Base-by-base conservation (phyloP, 2,329 filamentous ascomycete species). In the Colletotrichum tofieldiae region DNA sequence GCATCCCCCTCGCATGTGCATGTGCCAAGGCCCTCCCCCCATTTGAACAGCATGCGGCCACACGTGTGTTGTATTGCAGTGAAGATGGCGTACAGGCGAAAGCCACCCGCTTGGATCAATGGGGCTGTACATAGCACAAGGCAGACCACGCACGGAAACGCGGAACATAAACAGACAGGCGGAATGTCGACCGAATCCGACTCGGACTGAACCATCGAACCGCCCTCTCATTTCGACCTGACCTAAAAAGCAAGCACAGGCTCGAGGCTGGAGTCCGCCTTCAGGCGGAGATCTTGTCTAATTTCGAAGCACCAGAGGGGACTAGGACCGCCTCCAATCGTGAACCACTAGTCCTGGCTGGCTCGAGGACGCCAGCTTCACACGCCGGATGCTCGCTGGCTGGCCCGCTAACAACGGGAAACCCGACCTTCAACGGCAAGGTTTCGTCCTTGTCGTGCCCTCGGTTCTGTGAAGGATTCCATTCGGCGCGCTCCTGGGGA, bases 241-340 rank as follows among this genome's bases (percentile, higher is more conserved):
- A 49, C n/a, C 58, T 26, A 58, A 43, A 49, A 45, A 63, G 52
- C 56, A 72, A 51, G 58, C 51, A 63, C 54, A 54, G 29, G 43
- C 59, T 43, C 29, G 52, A 64, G 58, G 69, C 65, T 72, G 69
- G 47, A 59, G 26, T 43, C 69, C 56, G 65, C 56, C 58, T 63
- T 35, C 64, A 45, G 32, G 45, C 52, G 32, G 20, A 29, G 52
- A 26, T 67, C 55, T 67, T 35, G 52, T 68, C 54, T 63, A 69
- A 67, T 63, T 56, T 61, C n/a, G 37, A 39, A 49, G 56, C 61
- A n/a, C 26, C 16, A 41, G 43, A 52, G 35, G n/a, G 32, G 35
- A 45, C 63, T 67, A 71, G 68, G 47, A 47, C 12, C 23, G 18
- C 43, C 32, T 67, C 39, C 47, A 8, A 14, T 49, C n/a, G 41